Evolutionary conservation across 768 basidiomycete genomes (phyloP), one percentile per base, ranked within the genome.

Genomic region (Tulasnella sp.): DNA sequence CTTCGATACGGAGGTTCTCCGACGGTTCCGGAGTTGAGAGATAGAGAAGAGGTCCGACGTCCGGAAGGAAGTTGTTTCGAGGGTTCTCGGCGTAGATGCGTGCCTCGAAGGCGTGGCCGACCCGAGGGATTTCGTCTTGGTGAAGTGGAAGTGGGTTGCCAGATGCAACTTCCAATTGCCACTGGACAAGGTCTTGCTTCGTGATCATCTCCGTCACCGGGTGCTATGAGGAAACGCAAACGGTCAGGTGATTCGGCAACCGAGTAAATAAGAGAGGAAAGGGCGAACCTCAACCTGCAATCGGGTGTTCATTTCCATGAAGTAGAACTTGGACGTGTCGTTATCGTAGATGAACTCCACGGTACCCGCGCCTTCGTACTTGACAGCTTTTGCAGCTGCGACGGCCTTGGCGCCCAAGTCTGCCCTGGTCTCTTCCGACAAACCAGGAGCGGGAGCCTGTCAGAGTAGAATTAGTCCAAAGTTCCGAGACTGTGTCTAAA

Each of bases 271-370:
- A 16, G 11, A 13, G 11, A 26, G 6, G 67, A 29, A 78, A 55
- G 51, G n/a, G 72, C 80, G 42, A 32, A 82, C 82, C 81, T 96
- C 94, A 40, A 94, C 93, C 84, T 95, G 94, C 61, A 94, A 82
- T 48, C 79, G 23, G 42, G 79, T 80, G 73, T 80, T 80, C 94
- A 97, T 97, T 84, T 98, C 96, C 95, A 96, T 96, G 83, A 98
- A 98, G 82, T 91, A 98, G 83, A 97, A 97, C 79, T 90, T 87
- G 77, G 89, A 85, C 10, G 92, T 93, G 83, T 96, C 92, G 80
- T 94, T 96, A 83, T 98, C 96, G 80, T 97, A 95, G 80, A 98
- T 97, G 81, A 98, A 98, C 83, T 98, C 96, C n/a, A 96, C 93
- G 0, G 94, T 96, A 5, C 94, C 94, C 13, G 95, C 95, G 42